Conservation (phyloP, 148 eudicot genomes). For the Vaccinium vitisidaea region DNA sequence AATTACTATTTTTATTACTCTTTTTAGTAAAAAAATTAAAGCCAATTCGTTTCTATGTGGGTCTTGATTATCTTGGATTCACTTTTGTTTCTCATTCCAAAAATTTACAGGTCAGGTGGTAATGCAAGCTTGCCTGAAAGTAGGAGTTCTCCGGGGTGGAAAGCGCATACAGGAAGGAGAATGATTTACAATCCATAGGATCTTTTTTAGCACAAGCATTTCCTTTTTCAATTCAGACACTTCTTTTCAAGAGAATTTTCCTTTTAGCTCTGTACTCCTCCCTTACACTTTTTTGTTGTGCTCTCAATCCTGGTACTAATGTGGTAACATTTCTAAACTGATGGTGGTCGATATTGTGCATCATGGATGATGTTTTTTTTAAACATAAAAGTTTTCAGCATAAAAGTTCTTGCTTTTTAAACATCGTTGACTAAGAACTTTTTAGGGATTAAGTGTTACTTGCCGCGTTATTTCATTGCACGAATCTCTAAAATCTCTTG, state of each 20-base stretch:
- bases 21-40: not conserved
- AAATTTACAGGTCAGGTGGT: slow-evolving; percentile 4
- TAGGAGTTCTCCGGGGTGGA: not conserved
- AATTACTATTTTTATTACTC: not conserved
- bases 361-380: not conserved
- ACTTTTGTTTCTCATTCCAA: not conserved
- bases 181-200: not conserved
- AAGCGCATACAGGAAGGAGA: not conserved
- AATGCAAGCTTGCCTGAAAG: not conserved
- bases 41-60: not conserved
- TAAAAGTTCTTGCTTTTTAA: not conserved
- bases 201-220: not conserved
- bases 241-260: not conserved
- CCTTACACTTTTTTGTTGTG: not conserved
- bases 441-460: not conserved
- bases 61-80: slow-evolving; percentile 1
- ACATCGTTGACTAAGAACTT: not conserved
- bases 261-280: not conserved
- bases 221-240: not conserved
- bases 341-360: not conserved
- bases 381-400: no score
- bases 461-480: not conserved
- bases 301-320: not conserved
- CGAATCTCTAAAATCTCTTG: not conserved
- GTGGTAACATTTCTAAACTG: not conserved